phyloP scores from a whole-genome alignment of 2,329 filamentous ascomycete genomes.

The Knoxdaviesia proteae region DNA sequence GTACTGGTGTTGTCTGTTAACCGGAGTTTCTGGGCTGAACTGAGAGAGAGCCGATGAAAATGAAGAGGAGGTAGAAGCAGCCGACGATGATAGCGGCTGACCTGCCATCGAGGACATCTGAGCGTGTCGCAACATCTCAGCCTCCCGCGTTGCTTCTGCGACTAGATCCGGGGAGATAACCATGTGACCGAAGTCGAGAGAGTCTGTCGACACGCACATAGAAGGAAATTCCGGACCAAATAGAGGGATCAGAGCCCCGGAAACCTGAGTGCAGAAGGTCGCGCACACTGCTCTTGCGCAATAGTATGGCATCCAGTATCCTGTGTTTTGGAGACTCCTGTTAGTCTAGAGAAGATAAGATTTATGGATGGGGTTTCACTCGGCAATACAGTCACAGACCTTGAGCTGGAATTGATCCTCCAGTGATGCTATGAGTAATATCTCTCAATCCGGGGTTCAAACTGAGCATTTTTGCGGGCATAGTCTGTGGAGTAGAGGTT shows the following conservation, averaged over 20 bases:
- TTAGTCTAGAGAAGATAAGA: slow-evolving; percentile 5
- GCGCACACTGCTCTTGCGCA: slow-evolving; percentile 74
- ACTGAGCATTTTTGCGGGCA: slow-evolving; percentile 63
- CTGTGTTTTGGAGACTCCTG: slow-evolving; percentile 22
- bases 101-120: no score
- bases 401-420: slow-evolving; percentile 76
- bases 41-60: no score
- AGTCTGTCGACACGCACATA: slow-evolving; percentile 44
- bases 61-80: neutral
- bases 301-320: slow-evolving; percentile 89
- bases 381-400: slow-evolving; percentile 23
- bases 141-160: slow-evolving; percentile 26
- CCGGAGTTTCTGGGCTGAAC: no score
- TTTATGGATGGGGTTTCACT: slow-evolving; percentile 7
- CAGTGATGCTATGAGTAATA: slow-evolving; percentile 89
- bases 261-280: slow-evolving; percentile 74
- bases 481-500: slow-evolving; percentile 37
- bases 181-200: slow-evolving; percentile 46
- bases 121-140: slow-evolving; percentile 18
- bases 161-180: slow-evolving; percentile 39
- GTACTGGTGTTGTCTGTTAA: no score
- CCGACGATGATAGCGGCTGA: no score
- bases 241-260: slow-evolving; percentile 69
- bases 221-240: slow-evolving; percentile 69
- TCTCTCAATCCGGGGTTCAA: slow-evolving; percentile 65